Evolutionary conservation across 148 eudicot species (phyloP), one percentile per base, ranked within the genome.

Genomic region (Camellia sinensis): DNA sequence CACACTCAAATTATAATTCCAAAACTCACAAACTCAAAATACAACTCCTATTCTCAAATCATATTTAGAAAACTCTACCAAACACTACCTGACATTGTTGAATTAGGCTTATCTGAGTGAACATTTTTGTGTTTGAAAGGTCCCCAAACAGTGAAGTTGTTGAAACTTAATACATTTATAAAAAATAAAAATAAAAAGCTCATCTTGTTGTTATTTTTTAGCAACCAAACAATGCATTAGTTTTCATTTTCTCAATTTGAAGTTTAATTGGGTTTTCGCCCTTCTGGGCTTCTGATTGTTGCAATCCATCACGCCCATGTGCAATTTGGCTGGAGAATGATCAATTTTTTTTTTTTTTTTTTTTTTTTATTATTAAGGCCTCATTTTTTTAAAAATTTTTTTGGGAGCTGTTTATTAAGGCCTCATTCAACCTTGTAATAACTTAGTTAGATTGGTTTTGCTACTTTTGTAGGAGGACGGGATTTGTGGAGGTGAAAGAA

Each of bases 401-500:
- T 22, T 22, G 29, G 29, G 29, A 22, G 29, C 29, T 22, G 29
- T 0, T 15, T 19, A 19, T 41, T 9, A 1, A 37, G 7, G 54
- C 40, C 5, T 43, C 5, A 19, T 5, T 69, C 0, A 5, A 44
- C 17, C n/a, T 0, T 57, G 11, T 41, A 71, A 54, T 40, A 67
- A 53, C n/a, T 15, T 78, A 41, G 67, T 22, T 65, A 48, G 56
- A 37, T 54, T 72, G 41, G 43, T 74, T 71, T 75, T 75, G 54
- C 72, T 59, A 60, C 44, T 85, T 84, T 67, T 82, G 71, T 77
- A 96, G 99, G 97, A 59, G 99, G 99, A 10, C 85, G 94, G 65
- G 99, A 52, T 96, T 94, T 85, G 99, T 92, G 40, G 99, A 96
- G 85, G 97, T 94, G 74, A 96, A 96, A 86, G 99, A 96, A 61